Evolutionary conservation across 306 rosid species (phyloP), one percentile per base, ranked within the genome.

Genomic region (Coriaria nepalensis): DNA sequence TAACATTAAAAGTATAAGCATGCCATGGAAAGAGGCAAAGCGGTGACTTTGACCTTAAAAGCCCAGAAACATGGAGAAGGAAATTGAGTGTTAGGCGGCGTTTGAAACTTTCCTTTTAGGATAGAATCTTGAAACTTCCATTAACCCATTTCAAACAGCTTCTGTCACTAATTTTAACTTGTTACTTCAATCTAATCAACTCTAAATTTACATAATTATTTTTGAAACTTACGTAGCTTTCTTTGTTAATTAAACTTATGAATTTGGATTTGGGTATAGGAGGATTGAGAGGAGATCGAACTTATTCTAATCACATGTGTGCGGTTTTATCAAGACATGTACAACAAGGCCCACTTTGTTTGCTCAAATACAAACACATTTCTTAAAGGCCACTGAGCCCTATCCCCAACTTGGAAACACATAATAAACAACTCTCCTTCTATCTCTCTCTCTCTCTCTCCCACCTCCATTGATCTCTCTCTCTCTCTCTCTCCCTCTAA

Each of bases 301-400:
- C 52, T 43, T 64, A 63, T 40, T 11, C 64, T 59, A 72, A 60
- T 82, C 98, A 85, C 96, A 79, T 85, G 98, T 79, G 15, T 49
- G 39, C 79, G 85, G 29, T 20, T 68, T 76, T 56, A 73, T 61
- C 40, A 79, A 59, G 87, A 73, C 72, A 73, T 69, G 59, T 73
- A 82, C 98, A 85, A 32, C 66, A 13, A 68, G 93, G 71, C 96
- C 95, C 98, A 81, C 96, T 62, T 67, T 81, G 94, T 69, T 79
- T 44, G 68, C 78, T 67, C 65, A 58, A 82, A 75, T 56, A 63
- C 87, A 71, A 76, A 85, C 98, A 85, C 55, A 34, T 50, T 61
- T 77, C 49, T 61, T 35, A 33, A 73, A 62, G 47, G 64, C 65
- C 97, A 81, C 92, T 81, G 77, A 79, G 63, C 65, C 62, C 68